phyloP scores from a whole-genome alignment of 345 rosid species.

The Populus deltoides region DNA sequence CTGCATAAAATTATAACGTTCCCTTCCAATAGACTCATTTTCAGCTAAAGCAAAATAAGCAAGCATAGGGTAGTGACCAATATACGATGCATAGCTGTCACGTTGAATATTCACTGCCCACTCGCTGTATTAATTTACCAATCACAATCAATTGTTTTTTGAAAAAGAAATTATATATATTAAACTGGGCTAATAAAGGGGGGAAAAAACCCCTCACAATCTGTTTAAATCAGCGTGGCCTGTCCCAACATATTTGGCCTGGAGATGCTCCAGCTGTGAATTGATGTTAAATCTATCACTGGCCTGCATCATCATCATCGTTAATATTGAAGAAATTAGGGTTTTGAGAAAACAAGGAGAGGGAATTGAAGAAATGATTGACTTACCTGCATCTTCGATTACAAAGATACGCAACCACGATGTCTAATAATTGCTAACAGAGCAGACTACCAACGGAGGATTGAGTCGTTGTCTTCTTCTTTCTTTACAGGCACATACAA shows the following conservation, averaged over 20 bases:
- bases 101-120: constrained; percentile 95
- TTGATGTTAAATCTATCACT: constrained; percentile 98
- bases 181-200: not conserved
- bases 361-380: not conserved
- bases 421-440: not conserved
- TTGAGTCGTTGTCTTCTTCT: no score
- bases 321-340: not conserved
- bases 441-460: not conserved
- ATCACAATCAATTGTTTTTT: not conserved
- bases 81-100: constrained; percentile 85
- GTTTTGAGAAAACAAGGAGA: not conserved
- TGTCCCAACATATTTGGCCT: constrained; percentile 94
- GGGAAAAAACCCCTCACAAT: constrained; percentile 49
- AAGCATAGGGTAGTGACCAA: constrained; percentile 79
- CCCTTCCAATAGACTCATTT: constrained; percentile 87
- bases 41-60: constrained; percentile 88
- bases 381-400: not conserved
- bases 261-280: constrained; percentile 98
- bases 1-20: constrained; percentile 95
- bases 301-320: constrained; percentile 47
- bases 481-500: no score
- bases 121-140: constrained; percentile 43
- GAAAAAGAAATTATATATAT: not conserved
- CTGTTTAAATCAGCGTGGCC: constrained; percentile 91
- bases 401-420: not conserved